Conservation (phyloP, 2,329 filamentous ascomycete species). For the Claviceps fusiformis region DNA sequence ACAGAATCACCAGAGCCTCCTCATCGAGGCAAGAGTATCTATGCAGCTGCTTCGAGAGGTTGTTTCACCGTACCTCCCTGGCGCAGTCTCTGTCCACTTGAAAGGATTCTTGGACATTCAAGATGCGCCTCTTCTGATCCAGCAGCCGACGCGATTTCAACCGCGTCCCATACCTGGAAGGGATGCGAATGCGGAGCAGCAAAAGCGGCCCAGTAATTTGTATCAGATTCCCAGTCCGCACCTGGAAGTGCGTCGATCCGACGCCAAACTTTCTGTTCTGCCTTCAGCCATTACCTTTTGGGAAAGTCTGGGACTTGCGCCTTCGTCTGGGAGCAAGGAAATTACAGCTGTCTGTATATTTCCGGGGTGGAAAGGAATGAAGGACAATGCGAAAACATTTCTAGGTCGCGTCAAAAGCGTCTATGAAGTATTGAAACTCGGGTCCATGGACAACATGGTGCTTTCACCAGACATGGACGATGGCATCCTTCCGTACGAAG, state of each 20-base stretch:
- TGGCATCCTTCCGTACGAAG: slow-evolving; percentile 36
- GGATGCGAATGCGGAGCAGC: slow-evolving; percentile 31
- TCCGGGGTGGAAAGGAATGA: slow-evolving; percentile 50
- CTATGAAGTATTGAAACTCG: slow-evolving; percentile 64
- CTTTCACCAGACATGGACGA: slow-evolving; percentile 25
- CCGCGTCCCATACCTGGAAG: slow-evolving; percentile 31
- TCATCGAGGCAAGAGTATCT: slow-evolving; percentile 31
- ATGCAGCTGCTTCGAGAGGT: slow-evolving; percentile 32
- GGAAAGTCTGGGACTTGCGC: slow-evolving; percentile 66
- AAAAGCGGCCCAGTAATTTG: slow-evolving; percentile 35
- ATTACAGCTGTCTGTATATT: slow-evolving; percentile 58
- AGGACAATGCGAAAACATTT: slow-evolving; percentile 48
- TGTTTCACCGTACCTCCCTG: slow-evolving; percentile 31
- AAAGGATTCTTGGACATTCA: slow-evolving; percentile 42
- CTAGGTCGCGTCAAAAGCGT: slow-evolving; percentile 53
- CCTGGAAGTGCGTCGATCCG: slow-evolving; percentile 57
- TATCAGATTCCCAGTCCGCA: slow-evolving; percentile 56
- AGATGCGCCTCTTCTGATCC: slow-evolving; percentile 40
- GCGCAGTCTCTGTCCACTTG: slow-evolving; percentile 22
- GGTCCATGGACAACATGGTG: slow-evolving; percentile 43
- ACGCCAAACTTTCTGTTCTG: slow-evolving; percentile 56
- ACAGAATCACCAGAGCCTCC: slow-evolving; percentile 27
- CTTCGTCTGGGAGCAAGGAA: slow-evolving; percentile 58
- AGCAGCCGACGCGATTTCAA: slow-evolving; percentile 38
- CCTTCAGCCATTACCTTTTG: slow-evolving; percentile 66